Percentiles rank a stretch among this genome's conserved stretches.
Conservation (phyloP, 2,329 filamentous ascomycete species). For the Colletotrichum musae region DNA sequence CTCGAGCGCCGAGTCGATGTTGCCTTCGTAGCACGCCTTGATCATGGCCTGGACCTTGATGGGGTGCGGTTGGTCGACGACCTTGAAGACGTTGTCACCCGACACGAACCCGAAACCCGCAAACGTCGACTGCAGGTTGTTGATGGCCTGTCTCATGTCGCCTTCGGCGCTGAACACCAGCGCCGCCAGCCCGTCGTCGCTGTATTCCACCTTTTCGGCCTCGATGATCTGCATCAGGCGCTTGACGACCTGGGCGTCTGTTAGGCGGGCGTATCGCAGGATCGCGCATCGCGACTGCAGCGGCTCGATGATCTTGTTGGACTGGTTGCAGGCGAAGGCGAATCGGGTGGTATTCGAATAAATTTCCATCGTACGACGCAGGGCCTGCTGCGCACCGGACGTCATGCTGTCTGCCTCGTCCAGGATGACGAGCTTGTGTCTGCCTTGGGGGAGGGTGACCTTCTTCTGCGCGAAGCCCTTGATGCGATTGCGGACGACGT, state of each 20-base stretch:
- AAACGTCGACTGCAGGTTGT: constrained; percentile 94
- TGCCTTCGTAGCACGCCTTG: constrained; percentile 94
- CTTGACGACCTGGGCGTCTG: constrained; percentile 93
- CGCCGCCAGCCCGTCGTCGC: constrained; percentile 94
- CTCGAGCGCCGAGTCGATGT: constrained; percentile 89
- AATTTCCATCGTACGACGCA: constrained; percentile 98
- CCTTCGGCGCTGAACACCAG: constrained; percentile 97
- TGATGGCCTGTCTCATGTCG: constrained; percentile 99
- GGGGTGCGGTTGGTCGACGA: constrained; percentile 96
- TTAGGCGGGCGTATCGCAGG: constrained; percentile 91
- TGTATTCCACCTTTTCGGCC: constrained; percentile 90
- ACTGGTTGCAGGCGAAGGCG: constrained; percentile 98
- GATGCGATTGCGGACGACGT: constrained; percentile 96
- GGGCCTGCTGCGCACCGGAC: constrained; percentile 92
- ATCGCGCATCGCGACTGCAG: constrained; percentile 97
- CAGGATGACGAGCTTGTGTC: constrained; percentile 96
- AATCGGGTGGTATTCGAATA: constrained; percentile 97
- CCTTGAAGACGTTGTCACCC: constrained; percentile 97
- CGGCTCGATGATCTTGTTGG: constrained; percentile 99
- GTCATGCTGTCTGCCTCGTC: constrained; percentile 99
- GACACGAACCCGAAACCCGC: constrained; percentile 98
- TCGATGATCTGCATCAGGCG: constrained; percentile 92
- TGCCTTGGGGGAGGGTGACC: constrained; percentile 89
- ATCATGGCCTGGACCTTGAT: constrained; percentile 99
- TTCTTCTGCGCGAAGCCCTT: constrained; percentile 99